Percentiles rank a stretch among this genome's conserved stretches.
These are phyloP conservation scores for Onygena corvina DNA, from an alignment of 2,329 filamentous ascomycete species.

Conservation along the genomic window DNA sequence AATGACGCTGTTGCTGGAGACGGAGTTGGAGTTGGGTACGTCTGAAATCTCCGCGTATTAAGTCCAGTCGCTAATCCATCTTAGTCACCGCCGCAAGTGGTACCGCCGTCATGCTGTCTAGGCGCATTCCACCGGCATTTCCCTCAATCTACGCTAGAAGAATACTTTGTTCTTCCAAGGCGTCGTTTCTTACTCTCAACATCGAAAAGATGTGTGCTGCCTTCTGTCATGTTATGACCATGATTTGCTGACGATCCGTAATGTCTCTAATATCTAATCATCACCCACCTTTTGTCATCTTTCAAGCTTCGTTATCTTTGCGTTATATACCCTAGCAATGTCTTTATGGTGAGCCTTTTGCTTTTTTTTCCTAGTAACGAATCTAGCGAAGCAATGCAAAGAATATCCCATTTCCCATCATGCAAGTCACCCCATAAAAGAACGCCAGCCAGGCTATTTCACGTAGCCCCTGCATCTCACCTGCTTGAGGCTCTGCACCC, in stretches of 20 bases:
- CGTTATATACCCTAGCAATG: constrained; percentile 1
- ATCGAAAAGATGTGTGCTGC: background rate
- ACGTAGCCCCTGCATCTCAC: constrained; percentile 29
- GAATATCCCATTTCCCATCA: background rate
- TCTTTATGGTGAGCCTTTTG: background rate
- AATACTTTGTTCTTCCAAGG: no score
- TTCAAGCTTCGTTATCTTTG: background rate
- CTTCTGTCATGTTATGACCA: constrained; percentile 5
- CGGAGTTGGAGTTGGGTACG: constrained; percentile 2
- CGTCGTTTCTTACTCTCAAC: background rate
- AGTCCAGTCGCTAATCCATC: background rate
- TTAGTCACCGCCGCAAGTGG: constrained; percentile 22
- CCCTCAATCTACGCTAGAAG: no score
- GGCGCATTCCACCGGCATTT: constrained; percentile 8
- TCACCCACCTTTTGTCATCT: background rate
- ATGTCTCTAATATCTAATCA: constrained; percentile 4
- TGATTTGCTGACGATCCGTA: background rate
- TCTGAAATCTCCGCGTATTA: background rate
- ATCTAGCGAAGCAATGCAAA: background rate
- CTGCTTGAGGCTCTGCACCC: constrained; percentile 32
- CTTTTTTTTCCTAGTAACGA: background rate
- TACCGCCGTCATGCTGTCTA: constrained; percentile 29
- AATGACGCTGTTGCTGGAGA: constrained; percentile 14
- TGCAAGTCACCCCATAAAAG: no score
- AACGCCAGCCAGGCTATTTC: no score